Evolutionary conservation across 1,284 basidiomycete species (phyloP), one percentile per base, ranked within the genome.

Genomic region (Ceraceosorus guamensis): DNA sequence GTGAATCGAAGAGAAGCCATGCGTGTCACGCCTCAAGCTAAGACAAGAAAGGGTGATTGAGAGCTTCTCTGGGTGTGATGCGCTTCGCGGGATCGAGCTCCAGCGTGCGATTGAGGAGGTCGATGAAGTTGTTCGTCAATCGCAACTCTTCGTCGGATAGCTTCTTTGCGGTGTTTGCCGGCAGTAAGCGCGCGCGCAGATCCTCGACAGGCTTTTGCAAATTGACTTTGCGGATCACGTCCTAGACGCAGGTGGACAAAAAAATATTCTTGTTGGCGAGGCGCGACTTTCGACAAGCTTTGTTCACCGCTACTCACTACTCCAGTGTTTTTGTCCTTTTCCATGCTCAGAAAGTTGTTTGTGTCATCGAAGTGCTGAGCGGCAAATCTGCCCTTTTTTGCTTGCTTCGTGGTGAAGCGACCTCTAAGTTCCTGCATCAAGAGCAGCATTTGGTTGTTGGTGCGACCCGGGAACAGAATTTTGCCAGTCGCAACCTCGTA

Each of bases 401-500:
- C 87, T 83, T 91, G 86, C 78, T 92, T 91, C 66, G 84, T 82
- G 66, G 91, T 92, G 78, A 98, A 88, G 49, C 91, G 84, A 35
- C 95, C 93, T 76, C 90, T 91, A 45, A 95, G 81, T 77, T 97
- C 91, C 60, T 91, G 84, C 59, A 91, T 81, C 52, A 77, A 56
- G 18, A 76, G 62, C 11, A 98, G 81, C 93, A 98, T 97, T 70
- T 98, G 91, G 74, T 97, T 97, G 79, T 98, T 99, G 33, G 87
- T 89, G 34, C 90, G 84, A 11, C 93, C 95, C 0, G 95, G 92
- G 75, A 98, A 92, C 33, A 99, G 83, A 56, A 98, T 98, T 80
- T 96, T 96, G 77, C 95, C 95, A 2, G 93, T 98, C 78, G 91
- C 97, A 5, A 98, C 81, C 77, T 99, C 95, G 78, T 92, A 99